Evolutionary conservation across 78 protist species (phyloP), one percentile per base, ranked within the genome.

Genomic region (Chrysochromulina tobinii): DNA sequence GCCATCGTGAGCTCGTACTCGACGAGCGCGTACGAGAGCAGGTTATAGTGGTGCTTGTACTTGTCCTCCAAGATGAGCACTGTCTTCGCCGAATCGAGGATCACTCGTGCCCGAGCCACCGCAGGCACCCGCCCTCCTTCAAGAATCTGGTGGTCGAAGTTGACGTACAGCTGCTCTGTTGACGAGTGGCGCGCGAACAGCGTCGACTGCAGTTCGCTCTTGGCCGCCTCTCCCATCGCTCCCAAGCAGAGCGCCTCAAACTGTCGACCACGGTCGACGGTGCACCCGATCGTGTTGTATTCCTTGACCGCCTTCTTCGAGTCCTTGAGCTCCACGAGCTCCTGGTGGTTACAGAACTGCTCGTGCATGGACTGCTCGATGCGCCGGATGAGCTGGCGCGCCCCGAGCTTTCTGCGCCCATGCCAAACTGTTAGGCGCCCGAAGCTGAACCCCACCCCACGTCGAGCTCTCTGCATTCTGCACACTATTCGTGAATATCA

Each of bases 311-410:
- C 89, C 54, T 95, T 92, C 81, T 89, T 90, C n/a, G 93, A 89
- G 81, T 94, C 97, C 58, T 73, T 77, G 59, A 85, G 61, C 23
- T 81, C 50, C 93, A 94, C 77, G 79, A 96, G 53, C 66, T 4
- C 64, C 48, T 64, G 79, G 92, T 84, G 73, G 23, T 21, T 21
- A 88, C 86, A 61, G 91, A 94, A 96, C 79, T 57, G 59, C 20
- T 38, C 38, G 38, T 55, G 48, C 96, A 97, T 94, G 25, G 97
- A 96, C 38, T 21, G 87, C 92, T 96, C 96, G 68, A 95, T 94
- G 1, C 92, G 73, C 53, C 93, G 67, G 59, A 95, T 87, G 50
- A 97, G 90, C 87, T 95, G 96, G 6, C 96, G 86, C 18, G 94
- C 81, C 97, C 96, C 95, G 6, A 67, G 58, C 20, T 38, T 38